Evolutionary conservation across 2,329 filamentous ascomycete genomes (phyloP), one percentile per base, ranked within the genome.

Genomic region (Colletotrichum theobromicola): DNA sequence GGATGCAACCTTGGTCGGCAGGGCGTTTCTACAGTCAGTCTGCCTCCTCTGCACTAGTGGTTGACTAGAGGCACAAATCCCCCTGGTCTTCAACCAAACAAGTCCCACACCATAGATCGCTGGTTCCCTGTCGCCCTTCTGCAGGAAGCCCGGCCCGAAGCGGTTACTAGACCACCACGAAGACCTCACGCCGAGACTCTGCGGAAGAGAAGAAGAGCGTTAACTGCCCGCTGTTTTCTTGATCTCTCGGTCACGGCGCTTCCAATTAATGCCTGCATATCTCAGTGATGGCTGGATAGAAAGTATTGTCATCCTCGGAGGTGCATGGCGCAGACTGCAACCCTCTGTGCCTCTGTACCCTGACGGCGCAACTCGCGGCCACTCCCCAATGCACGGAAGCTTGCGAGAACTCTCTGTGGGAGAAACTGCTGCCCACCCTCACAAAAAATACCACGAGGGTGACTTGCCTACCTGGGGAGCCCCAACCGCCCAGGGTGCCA

Each of bases 401-500:
- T 55, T 58, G n/a, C 21, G 21, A 50, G 26, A 37, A 42, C 16
- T 30, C 46, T 9, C 57, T 30, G 57, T 30, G 57, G 28, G 18
- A 61, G 28, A 42, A 46, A 46, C n/a, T 46, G 42, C 42, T 46
- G 42, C 42, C 42, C 42, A 46, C 42, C 42, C 42, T 46, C 42
- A 46, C 42, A 46, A 26, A 57, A 37, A 55, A 67, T n/a, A 21
- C 50, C 21, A 58, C 64, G 32, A 67, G 64, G 32, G 13, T 21
- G 21, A 67, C 67, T 70, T 70, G 53, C 61, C 61, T 66, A 61
- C 53, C 71, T 61, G 50, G 35, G 70, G 53, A 61, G 32, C 60
- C 58, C 60, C 61, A 74, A 61, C 60, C 71, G 37, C 68, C 72
- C 55, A 67, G 72, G 72, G 68, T 72, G 72, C 72, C 72, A 74